Evolutionary conservation across 306 rosid genomes (phyloP).

Genomic region (Corylus americana): DNA sequence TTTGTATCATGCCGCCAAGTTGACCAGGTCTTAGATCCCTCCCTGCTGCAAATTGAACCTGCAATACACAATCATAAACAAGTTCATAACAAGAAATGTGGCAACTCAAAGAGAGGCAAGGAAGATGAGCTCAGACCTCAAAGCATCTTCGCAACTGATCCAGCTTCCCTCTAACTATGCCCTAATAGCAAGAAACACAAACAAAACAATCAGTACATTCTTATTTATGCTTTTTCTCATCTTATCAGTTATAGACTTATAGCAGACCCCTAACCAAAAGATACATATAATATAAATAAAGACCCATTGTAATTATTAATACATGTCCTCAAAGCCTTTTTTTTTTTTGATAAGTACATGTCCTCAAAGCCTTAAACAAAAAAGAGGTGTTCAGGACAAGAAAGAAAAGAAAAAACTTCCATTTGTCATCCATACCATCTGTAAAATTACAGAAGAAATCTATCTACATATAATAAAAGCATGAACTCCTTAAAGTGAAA

Average conservation of each 20-base stretch:
- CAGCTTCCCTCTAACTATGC: constrained; percentile 91
- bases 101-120: constrained; percentile 10
- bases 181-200: constrained; percentile 43
- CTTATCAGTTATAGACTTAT: constrained; percentile 15
- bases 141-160: constrained; percentile 93
- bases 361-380: background rate
- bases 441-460: background rate
- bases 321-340: background rate
- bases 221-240: constrained; percentile 17
- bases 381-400: background rate
- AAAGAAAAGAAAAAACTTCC: background rate
- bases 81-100: constrained; percentile 15
- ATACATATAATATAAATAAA: background rate
- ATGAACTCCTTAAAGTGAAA: background rate
- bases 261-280: background rate
- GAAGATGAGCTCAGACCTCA: constrained; percentile 58
- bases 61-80: constrained; percentile 32
- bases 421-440: background rate
- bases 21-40: constrained; percentile 95
- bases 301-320: background rate
- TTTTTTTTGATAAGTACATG: background rate
- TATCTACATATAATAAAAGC: background rate
- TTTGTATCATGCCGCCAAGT: constrained; percentile 87
- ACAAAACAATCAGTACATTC: constrained; percentile 21
- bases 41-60: constrained; percentile 99